Percentiles rank a stretch among this genome's conserved stretches.
phyloP scores from a whole-genome alignment of 2,329 filamentous ascomycete species.

The Cadophora malorum region DNA sequence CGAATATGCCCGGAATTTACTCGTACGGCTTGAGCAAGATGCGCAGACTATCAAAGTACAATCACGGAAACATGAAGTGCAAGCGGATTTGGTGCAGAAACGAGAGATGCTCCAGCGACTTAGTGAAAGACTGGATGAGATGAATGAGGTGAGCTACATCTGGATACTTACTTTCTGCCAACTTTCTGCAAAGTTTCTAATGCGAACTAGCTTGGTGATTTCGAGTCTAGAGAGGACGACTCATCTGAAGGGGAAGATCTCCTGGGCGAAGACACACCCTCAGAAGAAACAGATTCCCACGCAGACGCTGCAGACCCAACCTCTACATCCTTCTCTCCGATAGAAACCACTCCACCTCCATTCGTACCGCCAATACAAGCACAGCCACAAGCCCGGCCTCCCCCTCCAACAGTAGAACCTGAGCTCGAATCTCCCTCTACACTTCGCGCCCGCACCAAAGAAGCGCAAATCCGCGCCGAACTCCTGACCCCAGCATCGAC shows the following conservation, averaged over 20 bases:
- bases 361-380: conserved; percentile 6
- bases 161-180: conserved; percentile 12
- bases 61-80: conserved; percentile 63
- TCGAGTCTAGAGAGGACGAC: conserved; percentile 39
- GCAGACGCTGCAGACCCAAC: conserved; percentile 24
- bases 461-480: conserved; percentile 29
- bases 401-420: conserved; percentile 16
- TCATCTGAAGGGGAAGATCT: conserved; percentile 63
- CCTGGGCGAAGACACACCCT: conserved; percentile 58
- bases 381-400: conserved; percentile 12
- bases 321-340: conserved; percentile 31
- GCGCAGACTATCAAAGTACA: conserved; percentile 64
- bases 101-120: conserved; percentile 71
- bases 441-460: conserved; percentile 38
- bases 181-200: too few species aligned
- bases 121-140: conserved; percentile 69
- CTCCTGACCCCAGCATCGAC: conserved; percentile 36
- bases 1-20: conserved; percentile 71
- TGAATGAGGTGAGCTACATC: conserved; percentile 61
- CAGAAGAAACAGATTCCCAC: conserved; percentile 48
- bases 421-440: conserved; percentile 29
- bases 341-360: conserved; percentile 22
- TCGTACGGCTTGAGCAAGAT: conserved; percentile 75
- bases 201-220: conserved; percentile 32
- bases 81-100: conserved; percentile 68